These are phyloP conservation scores for Coemansia guatemalensis DNA, from an alignment of 192 early-diverging fungal species.

Conservation along the genomic window DNA sequence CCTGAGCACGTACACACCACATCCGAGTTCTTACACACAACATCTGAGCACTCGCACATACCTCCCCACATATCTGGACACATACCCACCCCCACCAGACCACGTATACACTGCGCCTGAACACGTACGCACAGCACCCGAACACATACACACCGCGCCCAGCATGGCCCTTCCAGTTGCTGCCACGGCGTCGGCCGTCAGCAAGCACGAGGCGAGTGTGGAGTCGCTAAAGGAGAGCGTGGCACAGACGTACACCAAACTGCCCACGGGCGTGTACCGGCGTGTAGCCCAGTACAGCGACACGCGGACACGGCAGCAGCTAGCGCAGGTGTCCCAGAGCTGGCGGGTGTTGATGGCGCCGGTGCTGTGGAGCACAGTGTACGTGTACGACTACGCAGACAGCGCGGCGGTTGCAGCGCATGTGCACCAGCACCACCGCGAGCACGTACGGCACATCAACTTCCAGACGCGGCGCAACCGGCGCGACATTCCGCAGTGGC, in stretches of 20 bases:
- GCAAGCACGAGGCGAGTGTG: slow-evolving; percentile 30
- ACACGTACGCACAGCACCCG: not conserved
- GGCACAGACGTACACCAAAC: slow-evolving; percentile 31
- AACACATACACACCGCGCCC: not conserved
- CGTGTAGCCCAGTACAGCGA: slow-evolving; percentile 54
- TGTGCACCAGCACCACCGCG: slow-evolving; percentile 38
- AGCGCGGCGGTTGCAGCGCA: slow-evolving; percentile 27
- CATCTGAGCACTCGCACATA: not conserved
- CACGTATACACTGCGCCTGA: not conserved
- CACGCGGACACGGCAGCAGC: slow-evolving; percentile 37
- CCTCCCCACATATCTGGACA: no score
- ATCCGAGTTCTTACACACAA: not conserved
- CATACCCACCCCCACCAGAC: not conserved
- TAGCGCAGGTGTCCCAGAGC: slow-evolving; percentile 52
- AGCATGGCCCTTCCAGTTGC: slow-evolving; percentile 33
- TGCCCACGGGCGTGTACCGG: slow-evolving; percentile 41
- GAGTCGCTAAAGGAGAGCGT: slow-evolving; percentile 38
- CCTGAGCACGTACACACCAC: no score
- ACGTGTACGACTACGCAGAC: slow-evolving; percentile 45
- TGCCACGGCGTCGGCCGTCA: slow-evolving; percentile 5
- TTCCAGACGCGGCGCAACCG: slow-evolving; percentile 39
- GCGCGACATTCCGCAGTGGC: slow-evolving; percentile 46
- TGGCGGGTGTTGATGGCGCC: slow-evolving; percentile 48
- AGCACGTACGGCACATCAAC: slow-evolving; percentile 45
- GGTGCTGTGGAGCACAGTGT: slow-evolving; percentile 46